Evolutionary conservation across 2,329 filamentous ascomycete genomes (phyloP).

Genomic region (Pseudogymnoascus sp.): DNA sequence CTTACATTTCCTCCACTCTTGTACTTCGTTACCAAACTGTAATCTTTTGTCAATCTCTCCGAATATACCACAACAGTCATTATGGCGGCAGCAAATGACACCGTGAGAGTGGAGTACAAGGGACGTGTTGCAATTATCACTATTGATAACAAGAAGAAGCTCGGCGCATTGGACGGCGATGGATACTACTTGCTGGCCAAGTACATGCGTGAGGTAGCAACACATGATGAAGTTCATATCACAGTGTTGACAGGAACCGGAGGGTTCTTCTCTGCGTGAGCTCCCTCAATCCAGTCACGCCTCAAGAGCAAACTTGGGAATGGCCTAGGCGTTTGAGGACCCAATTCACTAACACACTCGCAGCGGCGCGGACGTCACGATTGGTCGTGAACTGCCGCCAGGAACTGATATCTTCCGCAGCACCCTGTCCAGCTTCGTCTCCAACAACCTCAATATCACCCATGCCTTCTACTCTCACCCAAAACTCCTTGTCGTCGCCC

Average conservation of each 20-base stretch:
- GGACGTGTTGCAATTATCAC: conserved; percentile 75
- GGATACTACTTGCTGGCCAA: conserved; percentile 72
- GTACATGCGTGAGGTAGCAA: conserved; percentile 68
- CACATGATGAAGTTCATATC: conserved; percentile 70
- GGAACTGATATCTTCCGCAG: conserved; percentile 36
- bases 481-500: conserved; percentile 82
- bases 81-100: background rate
- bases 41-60: background rate
- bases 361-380: conserved; percentile 72
- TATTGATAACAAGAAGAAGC: conserved; percentile 75
- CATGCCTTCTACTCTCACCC: conserved; percentile 88
- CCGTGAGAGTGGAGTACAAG: conserved; percentile 45
- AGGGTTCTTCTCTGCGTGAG: conserved; percentile 80
- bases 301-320: background rate
- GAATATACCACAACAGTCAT: background rate
- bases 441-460: conserved; percentile 83
- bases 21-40: background rate
- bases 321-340: background rate
- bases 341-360: conserved; percentile 11
- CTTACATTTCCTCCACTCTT: background rate
- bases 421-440: conserved; percentile 64
- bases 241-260: conserved; percentile 70
- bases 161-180: conserved; percentile 67
- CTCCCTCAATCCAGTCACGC: conserved; percentile 3
- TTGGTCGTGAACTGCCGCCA: conserved; percentile 37